phyloP scores from a whole-genome alignment of 1,284 basidiomycete species.

The Sutorius eximius region DNA sequence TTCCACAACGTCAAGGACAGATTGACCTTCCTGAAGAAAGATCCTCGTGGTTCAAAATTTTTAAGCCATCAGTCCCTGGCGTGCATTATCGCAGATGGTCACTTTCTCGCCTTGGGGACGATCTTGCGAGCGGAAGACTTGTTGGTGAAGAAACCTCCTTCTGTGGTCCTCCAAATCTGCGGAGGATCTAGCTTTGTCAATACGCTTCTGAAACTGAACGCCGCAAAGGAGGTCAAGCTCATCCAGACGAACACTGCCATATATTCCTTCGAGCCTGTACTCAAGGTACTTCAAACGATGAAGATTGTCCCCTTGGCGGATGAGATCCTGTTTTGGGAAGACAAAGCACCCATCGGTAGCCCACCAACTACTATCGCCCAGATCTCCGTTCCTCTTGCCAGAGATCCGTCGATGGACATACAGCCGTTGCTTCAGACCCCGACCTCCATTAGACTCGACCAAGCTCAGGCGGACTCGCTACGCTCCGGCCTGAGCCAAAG shows the following conservation, averaged over 20 bases:
- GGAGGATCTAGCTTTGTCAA: slow-evolving; percentile 40
- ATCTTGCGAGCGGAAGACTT: slow-evolving; percentile 55
- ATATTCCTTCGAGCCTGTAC: slow-evolving; percentile 61
- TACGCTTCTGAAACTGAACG: slow-evolving; percentile 42
- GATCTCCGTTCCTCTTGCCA: slow-evolving; percentile 38
- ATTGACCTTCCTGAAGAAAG: slow-evolving; percentile 35
- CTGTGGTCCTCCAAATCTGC: slow-evolving; percentile 52
- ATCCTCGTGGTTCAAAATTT: slow-evolving; percentile 39
- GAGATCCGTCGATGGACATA: slow-evolving; percentile 43
- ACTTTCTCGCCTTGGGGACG: slow-evolving; percentile 53
- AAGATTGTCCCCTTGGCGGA: slow-evolving; percentile 43
- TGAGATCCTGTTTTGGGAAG: slow-evolving; percentile 56
- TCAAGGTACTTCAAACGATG: slow-evolving; percentile 50
- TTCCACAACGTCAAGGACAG: slow-evolving; percentile 38
- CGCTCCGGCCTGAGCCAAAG: slow-evolving; percentile 52
- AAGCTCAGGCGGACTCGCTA: slow-evolving; percentile 50
- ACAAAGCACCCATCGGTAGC: slow-evolving; percentile 21
- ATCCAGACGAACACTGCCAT: slow-evolving; percentile 60
- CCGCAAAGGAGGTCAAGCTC: slow-evolving; percentile 41
- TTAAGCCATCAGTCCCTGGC: slow-evolving; percentile 52
- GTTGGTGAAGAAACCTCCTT: slow-evolving; percentile 46
- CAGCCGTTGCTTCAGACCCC: slow-evolving; percentile 37
- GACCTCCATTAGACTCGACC: slow-evolving; percentile 48
- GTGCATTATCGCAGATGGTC: slow-evolving; percentile 49
- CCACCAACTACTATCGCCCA: slow-evolving; percentile 6